Evolutionary conservation across 345 rosid species (phyloP), one percentile per base, ranked within the genome.

Genomic region (Combretum micranthum): DNA sequence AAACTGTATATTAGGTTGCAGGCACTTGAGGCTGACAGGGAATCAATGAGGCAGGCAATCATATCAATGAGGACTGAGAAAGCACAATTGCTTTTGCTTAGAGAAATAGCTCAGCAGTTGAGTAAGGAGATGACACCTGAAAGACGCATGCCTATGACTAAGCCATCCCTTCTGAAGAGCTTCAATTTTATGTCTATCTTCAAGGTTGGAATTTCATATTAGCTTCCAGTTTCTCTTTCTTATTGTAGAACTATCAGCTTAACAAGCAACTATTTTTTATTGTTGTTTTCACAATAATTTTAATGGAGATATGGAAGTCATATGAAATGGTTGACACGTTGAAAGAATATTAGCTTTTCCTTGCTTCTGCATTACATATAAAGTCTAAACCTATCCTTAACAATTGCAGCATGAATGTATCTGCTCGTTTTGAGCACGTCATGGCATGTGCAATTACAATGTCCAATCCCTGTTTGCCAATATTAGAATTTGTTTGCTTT

Each of bases 11-110:
- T 57, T 77, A 83, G 99, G 78, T 90, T 94, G 75, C 99, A 94
- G 59, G 83, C 95, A 12, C 86, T 94, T 42, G 97, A 94, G 82
- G 97, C 93, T 15, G 95, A 94, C 69, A 84, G 97, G 69, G 99
- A 94, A 77, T 94, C 96, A 13, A 85, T 94, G 99, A 83, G 86
- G 68, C 95, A 87, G 53, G 84, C 95, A 61, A 62, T 94, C 64
- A 50, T 90, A 55, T 90, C 99, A 32, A 90, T 87, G 96, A 83
- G 97, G 19, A 90, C 95, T 0, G 96, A 90, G 51, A 90, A 87
- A 72, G 86, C 96, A 12, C 97, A 85, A 49, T 53, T 90, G 77
- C 83, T 82, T 52, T 61, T 94, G 53, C 60, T 94, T 80, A 90
- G 84, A 81, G 97, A 94, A 76, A 94, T 94, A 61, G 99, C 97